Base-by-base conservation (phyloP, 2,329 filamentous ascomycete genomes). In the Aspergillus costaricaensis region DNA sequence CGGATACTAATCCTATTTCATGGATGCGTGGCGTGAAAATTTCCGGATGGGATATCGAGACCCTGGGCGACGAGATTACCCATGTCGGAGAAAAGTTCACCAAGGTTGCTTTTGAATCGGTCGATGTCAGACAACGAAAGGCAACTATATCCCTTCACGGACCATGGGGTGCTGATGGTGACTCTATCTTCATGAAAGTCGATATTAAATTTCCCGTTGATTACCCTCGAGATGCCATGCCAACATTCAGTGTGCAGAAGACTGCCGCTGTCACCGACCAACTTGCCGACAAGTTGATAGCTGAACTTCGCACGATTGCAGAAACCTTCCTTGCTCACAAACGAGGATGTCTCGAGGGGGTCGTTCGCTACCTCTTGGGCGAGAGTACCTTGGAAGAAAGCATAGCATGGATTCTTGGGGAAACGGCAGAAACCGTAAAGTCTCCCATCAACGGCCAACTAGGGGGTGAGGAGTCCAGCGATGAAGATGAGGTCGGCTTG, bases 401-500 rank as follows among this genome's bases (percentile, higher is more conserved):
- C 61, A 78, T 86, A 25, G 72, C 74, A 58, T 81, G 74, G 75
- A 76, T 79, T 51, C 76, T 80, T 49, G 85, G 88, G 10, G 83
- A 87, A 65, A 88, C 90, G 65, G 74, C 87, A 7, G 68, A 79
- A 65, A 74, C 77, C 62, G 65, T 80, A 56, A 78, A 81, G 62
- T 76, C 77, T 48, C 74, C 79, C 14, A 64, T 77, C 58, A 73
- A 79, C 53, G 72, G 73, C 17, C 71, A 72, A 50, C 58, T 81
- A 39, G 79, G 76, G 30, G 90, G 91, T 59, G 91, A 95, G 65
- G 94, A 91, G 66, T 97, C 92, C 3, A 96, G 91, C 68, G 89
- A 92, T 63, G 89, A 91, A 62, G 91, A 93, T 65, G 91, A 93
- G 59, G 72, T 80, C 57, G 75, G 77, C 15, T 63, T 77, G 69